Conservation (phyloP, 2,329 filamentous ascomycete species). For the Stemphylium vesicarium region DNA sequence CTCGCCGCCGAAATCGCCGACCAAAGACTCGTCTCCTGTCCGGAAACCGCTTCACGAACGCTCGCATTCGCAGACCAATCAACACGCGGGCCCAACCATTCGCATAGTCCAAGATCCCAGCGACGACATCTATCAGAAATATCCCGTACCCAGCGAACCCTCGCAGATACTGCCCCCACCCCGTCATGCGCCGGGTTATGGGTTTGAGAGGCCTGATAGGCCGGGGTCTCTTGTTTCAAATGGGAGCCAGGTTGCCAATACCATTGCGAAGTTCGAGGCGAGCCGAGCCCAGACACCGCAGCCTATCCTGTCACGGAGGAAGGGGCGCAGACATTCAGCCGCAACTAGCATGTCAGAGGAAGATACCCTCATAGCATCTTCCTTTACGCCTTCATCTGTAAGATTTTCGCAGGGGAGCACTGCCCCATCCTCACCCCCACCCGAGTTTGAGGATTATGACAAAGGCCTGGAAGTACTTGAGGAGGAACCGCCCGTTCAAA, state of each 20-base stretch:
- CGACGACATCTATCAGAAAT: slow-evolving; percentile 47
- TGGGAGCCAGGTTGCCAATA: slow-evolving; percentile 45
- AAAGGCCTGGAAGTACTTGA: slow-evolving; percentile 44
- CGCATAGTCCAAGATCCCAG: slow-evolving; percentile 49
- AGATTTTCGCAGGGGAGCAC: slow-evolving; percentile 50
- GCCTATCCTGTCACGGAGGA: slow-evolving; percentile 43
- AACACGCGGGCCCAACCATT: slow-evolving; percentile 48
- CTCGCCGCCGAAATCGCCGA: slow-evolving; percentile 35
- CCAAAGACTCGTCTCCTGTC: slow-evolving; percentile 40
- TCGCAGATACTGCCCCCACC: slow-evolving; percentile 50
- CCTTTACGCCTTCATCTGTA: slow-evolving; percentile 46
- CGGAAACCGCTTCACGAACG: slow-evolving; percentile 48
- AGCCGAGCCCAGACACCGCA: slow-evolving; percentile 41
- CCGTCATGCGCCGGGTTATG: slow-evolving; percentile 46
- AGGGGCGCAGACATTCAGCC: slow-evolving; percentile 44
- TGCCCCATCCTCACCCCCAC: slow-evolving; percentile 46
- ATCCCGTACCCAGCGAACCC: slow-evolving; percentile 48
- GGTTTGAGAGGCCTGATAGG: slow-evolving; percentile 48
- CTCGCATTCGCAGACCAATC: slow-evolving; percentile 48
- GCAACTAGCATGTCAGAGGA: slow-evolving; percentile 49
- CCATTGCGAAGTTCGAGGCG: slow-evolving; percentile 47
- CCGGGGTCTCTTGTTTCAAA: slow-evolving; percentile 50
- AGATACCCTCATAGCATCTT: slow-evolving; percentile 47
- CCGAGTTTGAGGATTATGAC: slow-evolving; percentile 37
- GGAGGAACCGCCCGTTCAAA: slow-evolving; percentile 36